Percentiles rank a stretch among this genome's conserved stretches.
Conservation (phyloP, 1,284 basidiomycete species). For the Entoloma clypeatum region DNA sequence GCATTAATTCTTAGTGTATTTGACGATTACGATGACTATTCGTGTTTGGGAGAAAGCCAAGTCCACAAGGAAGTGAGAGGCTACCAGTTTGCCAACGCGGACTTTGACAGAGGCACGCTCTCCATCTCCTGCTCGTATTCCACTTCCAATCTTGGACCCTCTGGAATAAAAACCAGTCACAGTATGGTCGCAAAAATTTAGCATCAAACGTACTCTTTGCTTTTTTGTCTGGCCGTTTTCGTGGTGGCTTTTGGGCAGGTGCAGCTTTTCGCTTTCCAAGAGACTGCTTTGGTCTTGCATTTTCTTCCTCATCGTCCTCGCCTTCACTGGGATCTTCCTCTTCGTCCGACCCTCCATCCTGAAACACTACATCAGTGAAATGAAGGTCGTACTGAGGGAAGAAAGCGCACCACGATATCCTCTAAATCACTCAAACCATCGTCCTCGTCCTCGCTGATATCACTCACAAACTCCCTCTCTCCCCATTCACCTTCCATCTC, state of each 20-base stretch:
- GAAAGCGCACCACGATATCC: conserved; percentile 48
- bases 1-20: too few relatives aligned
- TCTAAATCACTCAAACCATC: conserved; percentile 71
- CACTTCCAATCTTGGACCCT: conserved; percentile 83
- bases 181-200: conserved; percentile 8
- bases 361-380: conserved; percentile 17
- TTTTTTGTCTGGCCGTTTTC: conserved; percentile 54
- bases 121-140: conserved; percentile 94
- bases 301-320: conserved; percentile 34
- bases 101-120: conserved; percentile 57
- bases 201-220: conserved; percentile 47
- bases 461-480: conserved; percentile 84
- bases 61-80: conserved; percentile 4
- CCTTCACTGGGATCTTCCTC: conserved; percentile 40
- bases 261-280: conserved; percentile 71
- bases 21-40: background rate
- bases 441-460: conserved; percentile 67
- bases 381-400: conserved; percentile 8
- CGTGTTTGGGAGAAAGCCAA: conserved; percentile 5
- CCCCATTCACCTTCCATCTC: conserved; percentile 60
- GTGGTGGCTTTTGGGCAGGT: conserved; percentile 37
- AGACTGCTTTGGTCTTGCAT: conserved; percentile 36
- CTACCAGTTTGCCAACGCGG: conserved; percentile 59
- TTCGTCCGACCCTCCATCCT: conserved; percentile 30
- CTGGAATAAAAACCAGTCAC: conserved; percentile 32